A percentile compares a stretch with the other conserved stretches of the same genome.
Conservation (phyloP, 2,329 filamentous ascomycete genomes). For the Penicillium sp. region DNA sequence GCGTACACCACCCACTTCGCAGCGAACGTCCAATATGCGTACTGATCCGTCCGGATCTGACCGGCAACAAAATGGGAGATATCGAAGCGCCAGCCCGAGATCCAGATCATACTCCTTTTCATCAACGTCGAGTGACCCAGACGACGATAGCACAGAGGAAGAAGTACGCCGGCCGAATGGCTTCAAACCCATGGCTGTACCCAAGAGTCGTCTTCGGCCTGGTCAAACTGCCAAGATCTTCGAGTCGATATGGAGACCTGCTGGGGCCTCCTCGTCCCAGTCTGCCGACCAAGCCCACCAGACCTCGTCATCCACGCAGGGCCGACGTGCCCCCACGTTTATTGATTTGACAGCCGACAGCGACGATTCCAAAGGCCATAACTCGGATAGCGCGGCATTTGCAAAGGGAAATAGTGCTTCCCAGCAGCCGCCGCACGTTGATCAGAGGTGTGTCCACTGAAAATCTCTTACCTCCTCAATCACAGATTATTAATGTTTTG, state of each 20-base stretch:
- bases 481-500: background rate
- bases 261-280: constrained; percentile 26
- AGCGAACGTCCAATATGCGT: constrained; percentile 25
- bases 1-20: constrained; percentile 43
- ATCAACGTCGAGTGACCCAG: constrained; percentile 38
- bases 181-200: constrained; percentile 37
- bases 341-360: constrained; percentile 24
- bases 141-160: constrained; percentile 31
- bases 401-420: constrained; percentile 12
- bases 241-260: constrained; percentile 21
- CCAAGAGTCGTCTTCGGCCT: constrained; percentile 33
- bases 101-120: constrained; percentile 24
- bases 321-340: constrained; percentile 12
- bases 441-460: constrained; percentile 11
- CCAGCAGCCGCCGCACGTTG: constrained; percentile 10
- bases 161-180: constrained; percentile 12
- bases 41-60: constrained; percentile 34
- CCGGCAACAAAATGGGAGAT: constrained; percentile 26
- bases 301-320: constrained; percentile 4
- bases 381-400: constrained; percentile 28
- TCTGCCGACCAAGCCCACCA: constrained; percentile 5
- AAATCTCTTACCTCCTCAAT: background rate
- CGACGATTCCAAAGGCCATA: constrained; percentile 25
- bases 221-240: constrained; percentile 26
- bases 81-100: constrained; percentile 43